Base-by-base conservation (phyloP, 1,139 yeast species). In the Scheffersomyces illinoinensis region DNA sequence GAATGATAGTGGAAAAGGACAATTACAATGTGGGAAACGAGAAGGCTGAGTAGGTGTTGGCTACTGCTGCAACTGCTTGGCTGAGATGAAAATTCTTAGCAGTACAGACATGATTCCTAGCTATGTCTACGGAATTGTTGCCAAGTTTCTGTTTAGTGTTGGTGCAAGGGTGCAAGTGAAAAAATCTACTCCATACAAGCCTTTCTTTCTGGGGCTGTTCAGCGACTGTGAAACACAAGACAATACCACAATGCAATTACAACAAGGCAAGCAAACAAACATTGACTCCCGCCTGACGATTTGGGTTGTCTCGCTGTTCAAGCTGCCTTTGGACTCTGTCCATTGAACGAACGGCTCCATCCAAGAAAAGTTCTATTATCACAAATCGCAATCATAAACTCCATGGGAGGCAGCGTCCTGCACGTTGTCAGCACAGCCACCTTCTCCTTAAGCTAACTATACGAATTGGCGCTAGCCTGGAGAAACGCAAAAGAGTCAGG, bases 401-500 rank as follows among this genome's bases (percentile, higher is more conserved):
- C 10, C 14, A 33, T 10, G 43, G 43, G 3, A 12, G 43, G 43
- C 4, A 12, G 43, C 43, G 4, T 2, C 54, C 54, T 52, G 54
- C 54, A 52, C 24, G 12, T 18, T 19, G 8, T 33, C 14, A 18
- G 54, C 54, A 52, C 54, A 39, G 54, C 54, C 54, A 19, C 54
- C 48, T 39, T 52, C 24, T 17, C 21, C 52, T 33, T 10, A 12
- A 33, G 4, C 43, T 14, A 33, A 17, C 12, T 33, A 14, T 33
- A 33, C 43, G 43, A 24, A 33, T 12, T 21, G 21, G 21, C 17
- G 43, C 43, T 4, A 33, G 43, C 5, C 43, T 33, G 43, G 43
- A 33, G 43, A 2, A 33, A 14, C 17, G 43, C 43, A 33, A 8
- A 14, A 33, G 17, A 10, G 43, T 33, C 43, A 10, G 43, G 43